Evolutionary conservation across 805 yeast species (phyloP).

Genomic region (Kodamaea sagamina): DNA sequence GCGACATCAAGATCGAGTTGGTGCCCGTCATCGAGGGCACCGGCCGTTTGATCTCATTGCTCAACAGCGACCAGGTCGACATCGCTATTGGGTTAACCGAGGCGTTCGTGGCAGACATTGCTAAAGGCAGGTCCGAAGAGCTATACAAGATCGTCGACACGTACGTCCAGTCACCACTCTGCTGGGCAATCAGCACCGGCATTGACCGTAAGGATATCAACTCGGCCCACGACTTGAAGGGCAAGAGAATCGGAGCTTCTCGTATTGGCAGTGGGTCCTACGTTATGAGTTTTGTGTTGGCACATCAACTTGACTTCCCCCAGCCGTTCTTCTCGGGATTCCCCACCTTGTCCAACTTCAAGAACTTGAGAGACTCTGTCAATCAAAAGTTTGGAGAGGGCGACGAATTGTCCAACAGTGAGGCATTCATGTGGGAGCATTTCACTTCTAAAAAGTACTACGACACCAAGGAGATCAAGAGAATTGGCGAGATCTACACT

Average conservation of each 20-base stretch:
- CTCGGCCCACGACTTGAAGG: conserved; percentile 55
- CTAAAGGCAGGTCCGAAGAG: conserved; percentile 56
- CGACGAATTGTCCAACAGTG: conserved; percentile 41
- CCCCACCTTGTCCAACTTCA: conserved; percentile 65
- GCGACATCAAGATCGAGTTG: conserved; percentile 55
- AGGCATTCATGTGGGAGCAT: conserved; percentile 95
- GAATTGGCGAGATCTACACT: conserved; percentile 84
- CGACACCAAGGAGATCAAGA: conserved; percentile 75
- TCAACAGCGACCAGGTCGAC: conserved; percentile 65
- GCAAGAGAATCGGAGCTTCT: conserved; percentile 71
- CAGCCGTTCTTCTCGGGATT: conserved; percentile 53
- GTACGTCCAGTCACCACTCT: conserved; percentile 81
- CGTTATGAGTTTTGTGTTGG: conserved; percentile 87
- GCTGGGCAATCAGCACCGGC: conserved; percentile 91
- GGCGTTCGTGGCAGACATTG: conserved; percentile 82
- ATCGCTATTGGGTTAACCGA: conserved; percentile 89
- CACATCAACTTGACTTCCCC: conserved; percentile 56
- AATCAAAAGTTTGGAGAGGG: conserved; percentile 42
- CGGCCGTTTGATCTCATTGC: conserved; percentile 78
- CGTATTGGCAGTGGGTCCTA: conserved; percentile 91
- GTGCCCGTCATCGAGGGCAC: conserved; percentile 82
- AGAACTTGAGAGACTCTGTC: conserved; percentile 77
- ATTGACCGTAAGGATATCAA: conserved; percentile 54
- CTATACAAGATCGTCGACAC: conserved; percentile 72
- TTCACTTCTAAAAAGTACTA: conserved; percentile 86